phyloP scores from a whole-genome alignment of 441 rosid genomes.

The Erysimum cheiri region DNA sequence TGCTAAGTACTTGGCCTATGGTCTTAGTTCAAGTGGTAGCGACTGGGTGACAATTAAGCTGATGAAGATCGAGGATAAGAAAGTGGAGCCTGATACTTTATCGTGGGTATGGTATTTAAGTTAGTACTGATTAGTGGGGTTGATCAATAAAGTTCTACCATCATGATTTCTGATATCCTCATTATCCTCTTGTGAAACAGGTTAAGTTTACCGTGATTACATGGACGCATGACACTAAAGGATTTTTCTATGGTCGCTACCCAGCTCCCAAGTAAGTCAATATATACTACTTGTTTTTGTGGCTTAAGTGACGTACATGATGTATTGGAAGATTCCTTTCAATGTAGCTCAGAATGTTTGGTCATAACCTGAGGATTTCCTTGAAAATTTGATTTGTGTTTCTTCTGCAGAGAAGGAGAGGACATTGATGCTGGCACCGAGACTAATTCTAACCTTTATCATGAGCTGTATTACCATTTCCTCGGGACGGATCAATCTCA shows the following conservation, averaged over 20 bases:
- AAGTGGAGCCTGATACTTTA: constrained; percentile 72
- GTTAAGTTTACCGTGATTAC: constrained; percentile 74
- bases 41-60: constrained; percentile 90
- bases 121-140: constrained; percentile 1
- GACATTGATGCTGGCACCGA: constrained; percentile 91
- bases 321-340: constrained; percentile 14
- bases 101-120: constrained; percentile 71
- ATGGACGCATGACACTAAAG: constrained; percentile 90
- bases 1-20: constrained; percentile 79
- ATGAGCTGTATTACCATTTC: constrained; percentile 82
- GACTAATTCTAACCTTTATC: constrained; percentile 79
- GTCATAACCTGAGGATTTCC: too few relatives aligned
- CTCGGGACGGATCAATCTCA: constrained; percentile 84
- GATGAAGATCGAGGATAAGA: constrained; percentile 70
- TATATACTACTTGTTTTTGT: background rate
- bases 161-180: background rate
- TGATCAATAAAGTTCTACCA: background rate
- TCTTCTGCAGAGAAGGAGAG: constrained; percentile 72
- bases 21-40: constrained; percentile 91
- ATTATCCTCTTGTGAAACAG: constrained; percentile 48
- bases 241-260: constrained; percentile 92
- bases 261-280: constrained; percentile 87
- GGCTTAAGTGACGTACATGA: too few relatives aligned
- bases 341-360: background rate
- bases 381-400: background rate